Conservation (phyloP, 495 filamentous ascomycete species). For the Xylaria curta region DNA sequence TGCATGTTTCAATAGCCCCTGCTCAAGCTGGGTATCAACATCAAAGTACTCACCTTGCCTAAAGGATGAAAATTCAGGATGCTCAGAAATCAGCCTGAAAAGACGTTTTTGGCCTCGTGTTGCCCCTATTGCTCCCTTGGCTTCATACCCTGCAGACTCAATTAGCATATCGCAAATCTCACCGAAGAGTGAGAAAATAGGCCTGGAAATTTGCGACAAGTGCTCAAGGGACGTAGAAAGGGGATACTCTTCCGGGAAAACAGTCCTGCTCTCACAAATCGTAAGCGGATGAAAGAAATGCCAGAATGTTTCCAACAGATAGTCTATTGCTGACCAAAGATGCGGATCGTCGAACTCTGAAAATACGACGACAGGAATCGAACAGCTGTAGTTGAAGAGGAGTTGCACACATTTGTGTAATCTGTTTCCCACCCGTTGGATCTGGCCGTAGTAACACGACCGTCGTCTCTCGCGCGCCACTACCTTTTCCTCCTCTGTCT, state of each 20-base stretch:
- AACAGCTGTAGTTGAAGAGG: slow-evolving; percentile 3
- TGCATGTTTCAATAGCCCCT: neutral
- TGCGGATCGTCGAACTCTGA: neutral
- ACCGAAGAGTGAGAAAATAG: neutral
- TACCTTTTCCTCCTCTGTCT: neutral
- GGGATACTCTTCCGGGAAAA: neutral
- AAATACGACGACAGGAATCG: neutral
- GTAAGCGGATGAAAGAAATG: slow-evolving; percentile 10
- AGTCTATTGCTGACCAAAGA: neutral
- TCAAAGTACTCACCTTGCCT: slow-evolving; percentile 18
- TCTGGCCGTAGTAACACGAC: slow-evolving; percentile 12
- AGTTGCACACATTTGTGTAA: slow-evolving; percentile 4
- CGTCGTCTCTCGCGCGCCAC: neutral
- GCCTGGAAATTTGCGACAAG: neutral
- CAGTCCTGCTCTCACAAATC: neutral
- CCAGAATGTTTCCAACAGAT: slow-evolving; percentile 9
- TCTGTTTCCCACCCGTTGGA: neutral
- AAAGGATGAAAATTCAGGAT: slow-evolving; percentile 15
- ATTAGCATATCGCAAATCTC: slow-evolving; percentile 16
- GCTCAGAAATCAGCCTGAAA: neutral
- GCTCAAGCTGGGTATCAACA: slow-evolving; percentile 8
- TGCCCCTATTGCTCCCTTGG: neutral
- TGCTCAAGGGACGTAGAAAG: neutral
- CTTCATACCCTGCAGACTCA: neutral
- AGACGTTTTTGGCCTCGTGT: slow-evolving; percentile 2